Evolutionary conservation across 805 yeast genomes (phyloP), one percentile per base, ranked within the genome.

Genomic region (Saccharomyces cerevisiae): DNA sequence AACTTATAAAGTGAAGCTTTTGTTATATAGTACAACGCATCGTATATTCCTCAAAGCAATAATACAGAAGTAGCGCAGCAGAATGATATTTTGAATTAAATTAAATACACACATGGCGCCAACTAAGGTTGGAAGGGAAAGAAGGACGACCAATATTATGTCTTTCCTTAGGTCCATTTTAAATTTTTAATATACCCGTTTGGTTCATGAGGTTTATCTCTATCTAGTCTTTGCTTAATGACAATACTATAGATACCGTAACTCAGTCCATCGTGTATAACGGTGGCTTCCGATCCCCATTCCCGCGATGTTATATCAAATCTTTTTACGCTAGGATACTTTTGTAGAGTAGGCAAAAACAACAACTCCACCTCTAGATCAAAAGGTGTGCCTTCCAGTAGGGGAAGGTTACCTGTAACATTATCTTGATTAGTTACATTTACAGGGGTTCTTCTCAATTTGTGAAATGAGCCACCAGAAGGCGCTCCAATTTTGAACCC

Each of bases 221-320:
- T 36, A 36, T 10, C 24, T 13, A 17, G 17, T 53, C 68, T 65
- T 57, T 59, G 54, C 52, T 41, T 61, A 6, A 71, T 63, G 17
- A 69, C 61, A 13, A 74, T 69, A 6, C 71, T 67, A 58, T 79
- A 80, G 2, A 94, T 73, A 4, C 85, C 83, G 53, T 78, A 75
- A 43, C 96, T 85, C 48, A 83, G 77, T 1, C 99, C 99, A 64
- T 87, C 89, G 66, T 92, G 99, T 6, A 70, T 70, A 24, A 57
- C 55, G 10, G 52, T 41, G 2, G 9, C 36, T 3, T 52, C 46
- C 6, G 30, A 27, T 4, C 67, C 65, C 97, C 98, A 92, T 3
- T 80, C 69, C 51, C 97, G 77, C 1, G 96, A 82, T 62, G 82
- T 81, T 56, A 91, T 71, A 5, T 87, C 91, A 68, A 87, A 76